Conservation (phyloP, 1,139 yeast species). For the Taphrina pruni region DNA sequence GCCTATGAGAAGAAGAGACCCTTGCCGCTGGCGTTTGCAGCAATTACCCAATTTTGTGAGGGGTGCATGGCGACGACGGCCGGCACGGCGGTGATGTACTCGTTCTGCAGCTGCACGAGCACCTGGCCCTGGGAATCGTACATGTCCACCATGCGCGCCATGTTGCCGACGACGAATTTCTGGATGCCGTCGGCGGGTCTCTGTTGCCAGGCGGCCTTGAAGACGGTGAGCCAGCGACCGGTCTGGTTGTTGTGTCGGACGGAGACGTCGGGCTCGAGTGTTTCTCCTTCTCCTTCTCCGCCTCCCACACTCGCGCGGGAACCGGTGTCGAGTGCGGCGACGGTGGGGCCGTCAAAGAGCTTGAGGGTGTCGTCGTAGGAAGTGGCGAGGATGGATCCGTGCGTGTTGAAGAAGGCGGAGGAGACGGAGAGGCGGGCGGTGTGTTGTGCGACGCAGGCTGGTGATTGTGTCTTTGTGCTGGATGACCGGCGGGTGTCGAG, state of each 20-base stretch:
- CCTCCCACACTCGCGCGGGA: constrained; percentile 40
- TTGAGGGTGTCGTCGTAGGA: constrained; percentile 87
- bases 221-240: constrained; percentile 92
- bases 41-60: constrained; percentile 83
- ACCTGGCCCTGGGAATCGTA: constrained; percentile 77
- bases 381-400: constrained; percentile 81
- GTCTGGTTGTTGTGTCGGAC: constrained; percentile 91
- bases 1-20: constrained; percentile 33
- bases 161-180: constrained; percentile 88
- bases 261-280: constrained; percentile 20
- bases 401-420: constrained; percentile 80
- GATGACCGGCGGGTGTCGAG: constrained; percentile 55
- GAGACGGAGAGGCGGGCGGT: constrained; percentile 79
- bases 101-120: constrained; percentile 71
- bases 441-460: constrained; percentile 60
- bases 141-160: constrained; percentile 85
- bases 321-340: constrained; percentile 23
- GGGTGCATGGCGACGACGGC: constrained; percentile 87
- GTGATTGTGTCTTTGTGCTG: not conserved
- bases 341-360: constrained; percentile 54
- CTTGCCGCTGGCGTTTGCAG: constrained; percentile 96
- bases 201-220: constrained; percentile 82
- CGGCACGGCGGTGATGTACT: constrained; percentile 80
- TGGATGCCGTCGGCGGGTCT: constrained; percentile 73
- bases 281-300: not conserved